Conservation (phyloP, 2,329 filamentous ascomycete genomes). For the Cladophialophora exuberans region DNA sequence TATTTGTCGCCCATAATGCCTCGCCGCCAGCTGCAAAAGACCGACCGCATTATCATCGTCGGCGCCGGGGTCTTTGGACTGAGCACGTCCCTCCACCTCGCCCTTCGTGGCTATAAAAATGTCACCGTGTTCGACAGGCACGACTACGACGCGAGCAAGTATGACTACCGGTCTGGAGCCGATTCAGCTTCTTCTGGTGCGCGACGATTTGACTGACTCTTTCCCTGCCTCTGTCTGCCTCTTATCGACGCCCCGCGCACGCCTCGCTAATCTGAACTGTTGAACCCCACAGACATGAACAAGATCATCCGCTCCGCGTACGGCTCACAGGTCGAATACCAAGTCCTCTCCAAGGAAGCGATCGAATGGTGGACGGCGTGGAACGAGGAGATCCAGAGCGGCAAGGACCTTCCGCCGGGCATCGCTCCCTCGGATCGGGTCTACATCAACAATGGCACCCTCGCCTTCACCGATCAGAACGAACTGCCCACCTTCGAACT, state of each 20-base stretch:
- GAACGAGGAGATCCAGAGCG: conserved; percentile 46
- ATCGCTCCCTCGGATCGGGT: conserved; percentile 43
- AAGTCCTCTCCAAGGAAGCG: conserved; percentile 51
- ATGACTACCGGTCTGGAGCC: conserved; percentile 47
- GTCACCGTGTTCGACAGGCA: conserved; percentile 56
- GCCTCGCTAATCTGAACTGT: not conserved
- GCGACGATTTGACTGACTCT: not conserved
- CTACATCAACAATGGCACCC: conserved; percentile 45
- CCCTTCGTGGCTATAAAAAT: conserved; percentile 50
- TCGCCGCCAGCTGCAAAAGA: conserved; percentile 17
- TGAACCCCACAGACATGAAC: conserved; percentile 29
- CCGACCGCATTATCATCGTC: conserved; percentile 41
- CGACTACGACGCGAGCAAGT: conserved; percentile 44
- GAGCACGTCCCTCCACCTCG: conserved; percentile 44
- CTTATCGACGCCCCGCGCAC: not conserved
- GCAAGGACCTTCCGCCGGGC: conserved; percentile 40
- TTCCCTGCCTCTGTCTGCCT: not conserved
- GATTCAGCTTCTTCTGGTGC: conserved; percentile 44
- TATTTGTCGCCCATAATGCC: conserved; percentile 4
- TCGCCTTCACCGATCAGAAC: conserved; percentile 15
- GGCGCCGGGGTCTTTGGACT: conserved; percentile 59
- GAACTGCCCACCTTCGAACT: conserved; percentile 39
- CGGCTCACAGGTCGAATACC: conserved; percentile 50
- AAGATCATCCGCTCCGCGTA: conserved; percentile 44
- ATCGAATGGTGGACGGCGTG: conserved; percentile 49